Base-by-base conservation (phyloP, 805 yeast species). In the Metschnikowia rubicola region DNA sequence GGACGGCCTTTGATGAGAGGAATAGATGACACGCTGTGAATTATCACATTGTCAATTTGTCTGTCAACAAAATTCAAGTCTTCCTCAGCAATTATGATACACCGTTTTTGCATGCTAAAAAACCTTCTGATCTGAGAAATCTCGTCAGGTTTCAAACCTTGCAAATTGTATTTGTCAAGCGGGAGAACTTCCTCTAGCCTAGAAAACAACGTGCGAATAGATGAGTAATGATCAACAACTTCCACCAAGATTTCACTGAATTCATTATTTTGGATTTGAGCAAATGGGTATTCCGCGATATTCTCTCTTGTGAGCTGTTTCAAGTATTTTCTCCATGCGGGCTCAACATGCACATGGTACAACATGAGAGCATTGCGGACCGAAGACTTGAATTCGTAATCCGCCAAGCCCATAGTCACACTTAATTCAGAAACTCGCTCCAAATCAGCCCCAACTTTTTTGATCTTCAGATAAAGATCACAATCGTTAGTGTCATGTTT, bases 281-380 rank as follows among this genome's bases (percentile, higher is more conserved):
- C 42, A 30, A 55, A 54, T 2, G 57, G 59, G 40, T 55, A 55
- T 12, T 35, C 30, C 21, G 28, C 29, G 9, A 38, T 30, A 4
- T 30, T 35, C 8, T 37, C 33, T 12, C 35, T 31, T n/a, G 46
- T 21, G 10, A 55, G 39, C 34, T 43, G 46, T 15, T 41, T 35
- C 13, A 54, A 37, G 30, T 34, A 55, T 3, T 37, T 32, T 13
- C 37, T 42, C 66, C 66, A 62, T 8, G 36, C 39, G 4, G 60
- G 60, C 28, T 43, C 43, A 7, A 61, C 48, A 31, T 60, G 63
- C 2, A 41, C 35, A 29, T 59, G 41, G 42, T 55, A 58, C 31
- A 62, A 46, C 45, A 57, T 41, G 33, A 57, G 41, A 0, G 61
- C 63, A 38, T 59, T 55, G 26, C 50, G 51, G 8, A 57, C 48